These are phyloP conservation scores for Litsea cubeba DNA, from an alignment of 164 flowering plant species.

Conservation along the genomic window DNA sequence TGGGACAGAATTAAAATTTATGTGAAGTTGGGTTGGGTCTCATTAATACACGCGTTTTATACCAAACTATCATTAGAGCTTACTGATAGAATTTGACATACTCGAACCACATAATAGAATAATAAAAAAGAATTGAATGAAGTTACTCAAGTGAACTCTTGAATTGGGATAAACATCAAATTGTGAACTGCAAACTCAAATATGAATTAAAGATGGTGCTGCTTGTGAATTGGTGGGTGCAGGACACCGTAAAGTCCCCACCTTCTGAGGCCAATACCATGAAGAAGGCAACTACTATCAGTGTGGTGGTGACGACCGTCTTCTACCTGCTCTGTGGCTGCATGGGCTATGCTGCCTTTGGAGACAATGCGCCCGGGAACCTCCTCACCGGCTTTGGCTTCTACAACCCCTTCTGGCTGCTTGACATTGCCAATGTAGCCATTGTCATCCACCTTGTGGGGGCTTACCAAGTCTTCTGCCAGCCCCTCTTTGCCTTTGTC, in stretches of 20 bases:
- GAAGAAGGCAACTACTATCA: conserved; percentile 41
- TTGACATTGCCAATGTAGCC: conserved; percentile 59
- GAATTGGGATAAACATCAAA: not conserved
- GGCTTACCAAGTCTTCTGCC: conserved; percentile 63
- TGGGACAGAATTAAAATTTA: too few relatives aligned
- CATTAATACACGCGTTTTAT: too few relatives aligned
- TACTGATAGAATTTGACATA: too few relatives aligned
- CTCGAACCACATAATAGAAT: too few relatives aligned
- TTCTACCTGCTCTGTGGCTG: conserved; percentile 64
- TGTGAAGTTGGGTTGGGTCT: too few relatives aligned
- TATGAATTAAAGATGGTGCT: not conserved
- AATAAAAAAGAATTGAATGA: conserved; percentile 32
- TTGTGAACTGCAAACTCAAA: too few relatives aligned
- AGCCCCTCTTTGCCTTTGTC: conserved; percentile 60
- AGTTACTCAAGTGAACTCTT: conserved; percentile 28
- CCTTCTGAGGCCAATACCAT: conserved; percentile 53
- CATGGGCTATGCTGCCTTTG: conserved; percentile 66
- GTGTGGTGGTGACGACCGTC: conserved; percentile 38
- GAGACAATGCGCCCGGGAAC: conserved; percentile 53
- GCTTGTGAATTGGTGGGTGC: conserved; percentile 1
- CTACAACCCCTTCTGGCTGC: conserved; percentile 59
- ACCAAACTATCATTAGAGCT: too few relatives aligned
- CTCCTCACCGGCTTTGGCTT: conserved; percentile 63
- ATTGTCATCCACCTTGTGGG: conserved; percentile 63
- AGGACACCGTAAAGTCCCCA: conserved; percentile 53